Conservation (phyloP, 139 green algal species). For the Edaphochlamys debaryana region DNA sequence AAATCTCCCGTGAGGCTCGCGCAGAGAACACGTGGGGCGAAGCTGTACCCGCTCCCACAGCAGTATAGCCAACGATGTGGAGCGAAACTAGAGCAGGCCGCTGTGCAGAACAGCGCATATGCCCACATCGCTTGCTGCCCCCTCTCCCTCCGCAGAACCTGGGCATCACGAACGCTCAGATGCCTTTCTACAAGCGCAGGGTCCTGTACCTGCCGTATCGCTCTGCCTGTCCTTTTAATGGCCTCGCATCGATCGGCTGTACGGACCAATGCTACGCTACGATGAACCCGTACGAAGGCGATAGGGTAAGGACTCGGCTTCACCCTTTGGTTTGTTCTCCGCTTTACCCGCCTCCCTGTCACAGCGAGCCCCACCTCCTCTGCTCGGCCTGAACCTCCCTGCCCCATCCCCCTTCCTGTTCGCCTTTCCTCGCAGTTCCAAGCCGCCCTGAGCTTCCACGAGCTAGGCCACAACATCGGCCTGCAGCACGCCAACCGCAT, state of each 20-base stretch:
- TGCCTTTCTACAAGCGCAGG: not conserved
- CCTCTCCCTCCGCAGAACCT: not conserved
- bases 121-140: not conserved
- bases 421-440: not conserved
- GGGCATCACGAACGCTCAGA: not conserved
- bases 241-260: not conserved
- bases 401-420: not conserved
- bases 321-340: not conserved
- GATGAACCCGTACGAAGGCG: not conserved
- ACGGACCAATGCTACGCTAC: not conserved
- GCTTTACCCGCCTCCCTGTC: too few species aligned
- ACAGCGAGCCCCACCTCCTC: too few species aligned
- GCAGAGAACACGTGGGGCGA: too few species aligned
- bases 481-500: slow-evolving; percentile 7
- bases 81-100: not conserved
- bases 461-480: slow-evolving; percentile 24
- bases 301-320: not conserved
- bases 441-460: not conserved
- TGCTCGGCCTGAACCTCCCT: too few species aligned
- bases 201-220: not conserved
- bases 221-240: not conserved
- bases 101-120: not conserved
- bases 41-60: too few species aligned
- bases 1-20: too few species aligned
- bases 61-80: too few species aligned